Conservation (phyloP, 192 early-diverging fungal species). For the Hyaloraphidium curvatum region DNA sequence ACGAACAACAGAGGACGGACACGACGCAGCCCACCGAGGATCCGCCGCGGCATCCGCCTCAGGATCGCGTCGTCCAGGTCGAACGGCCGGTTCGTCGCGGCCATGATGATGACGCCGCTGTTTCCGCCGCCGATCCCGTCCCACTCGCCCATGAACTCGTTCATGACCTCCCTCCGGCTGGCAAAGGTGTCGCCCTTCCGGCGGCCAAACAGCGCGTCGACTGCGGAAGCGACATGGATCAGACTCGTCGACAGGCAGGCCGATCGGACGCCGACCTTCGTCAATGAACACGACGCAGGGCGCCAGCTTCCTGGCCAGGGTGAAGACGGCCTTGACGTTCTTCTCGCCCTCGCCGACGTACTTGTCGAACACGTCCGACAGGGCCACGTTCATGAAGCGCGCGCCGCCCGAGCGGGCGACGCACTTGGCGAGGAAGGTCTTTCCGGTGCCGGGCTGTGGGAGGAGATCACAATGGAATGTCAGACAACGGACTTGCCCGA, state of each 20-base stretch:
- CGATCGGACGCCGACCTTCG: no score
- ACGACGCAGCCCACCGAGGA: no score
- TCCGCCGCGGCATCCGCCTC: conserved; percentile 71
- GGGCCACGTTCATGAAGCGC: conserved; percentile 53
- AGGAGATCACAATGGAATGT: no score
- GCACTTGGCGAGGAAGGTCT: conserved; percentile 69
- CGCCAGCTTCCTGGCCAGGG: conserved; percentile 68
- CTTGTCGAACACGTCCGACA: conserved; percentile 64
- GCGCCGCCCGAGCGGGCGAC: conserved; percentile 67
- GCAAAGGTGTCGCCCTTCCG: conserved; percentile 30
- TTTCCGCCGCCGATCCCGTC: conserved; percentile 32
- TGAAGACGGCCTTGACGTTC: conserved; percentile 83
- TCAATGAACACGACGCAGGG: conserved; percentile 97
- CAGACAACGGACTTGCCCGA: no score
- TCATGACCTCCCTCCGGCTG: conserved; percentile 34
- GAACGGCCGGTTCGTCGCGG: conserved; percentile 89
- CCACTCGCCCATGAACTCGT: conserved; percentile 97
- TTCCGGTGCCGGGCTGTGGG: conserved; percentile 72
- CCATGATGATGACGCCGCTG: background rate
- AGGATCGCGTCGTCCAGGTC: conserved; percentile 93
- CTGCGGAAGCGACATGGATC: no score
- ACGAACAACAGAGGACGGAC: no score
- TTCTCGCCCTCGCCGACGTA: conserved; percentile 96
- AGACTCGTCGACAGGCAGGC: no score
- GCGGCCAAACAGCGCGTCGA: conserved; percentile 65